phyloP scores from a whole-genome alignment of 2,329 filamentous ascomycete species.

The Sclerotinia borealis region DNA sequence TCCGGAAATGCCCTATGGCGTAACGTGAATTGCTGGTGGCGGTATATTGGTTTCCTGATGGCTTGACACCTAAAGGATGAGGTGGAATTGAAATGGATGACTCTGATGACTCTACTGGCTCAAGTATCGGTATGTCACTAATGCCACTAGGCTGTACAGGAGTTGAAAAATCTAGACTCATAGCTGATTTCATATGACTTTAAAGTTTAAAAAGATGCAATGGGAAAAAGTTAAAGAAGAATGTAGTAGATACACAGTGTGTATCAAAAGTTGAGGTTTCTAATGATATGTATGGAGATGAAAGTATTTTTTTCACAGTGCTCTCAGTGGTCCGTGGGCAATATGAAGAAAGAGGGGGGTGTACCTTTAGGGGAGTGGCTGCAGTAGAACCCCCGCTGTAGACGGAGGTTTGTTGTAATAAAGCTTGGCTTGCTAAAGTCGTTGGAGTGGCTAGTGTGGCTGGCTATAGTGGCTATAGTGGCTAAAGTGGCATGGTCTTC shows the following conservation, averaged over 20 bases:
- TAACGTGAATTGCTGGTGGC: conserved; percentile 59
- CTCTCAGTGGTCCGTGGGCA: neutral
- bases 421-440: too few species aligned
- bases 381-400: too few species aligned
- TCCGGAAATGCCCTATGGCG: conserved; percentile 58
- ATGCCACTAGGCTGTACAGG: conserved; percentile 2
- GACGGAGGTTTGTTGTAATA: too few species aligned
- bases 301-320: neutral
- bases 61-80: conserved; percentile 81
- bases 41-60: conserved; percentile 75
- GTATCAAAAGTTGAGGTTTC: neutral
- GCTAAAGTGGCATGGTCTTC: too few species aligned
- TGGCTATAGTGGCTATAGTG: too few species aligned
- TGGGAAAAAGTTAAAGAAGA: neutral
- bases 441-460: too few species aligned
- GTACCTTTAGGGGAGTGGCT: too few species aligned
- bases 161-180: neutral
- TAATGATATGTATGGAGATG: neutral
- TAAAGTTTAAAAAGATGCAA: neutral
- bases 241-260: too few species aligned
- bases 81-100: conserved; percentile 54
- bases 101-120: conserved; percentile 37
- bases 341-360: neutral
- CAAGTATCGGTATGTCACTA: conserved; percentile 1
- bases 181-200: neutral